Conservation (phyloP, 306 rosid genomes). For the Pterocarpus macrocarpus region DNA sequence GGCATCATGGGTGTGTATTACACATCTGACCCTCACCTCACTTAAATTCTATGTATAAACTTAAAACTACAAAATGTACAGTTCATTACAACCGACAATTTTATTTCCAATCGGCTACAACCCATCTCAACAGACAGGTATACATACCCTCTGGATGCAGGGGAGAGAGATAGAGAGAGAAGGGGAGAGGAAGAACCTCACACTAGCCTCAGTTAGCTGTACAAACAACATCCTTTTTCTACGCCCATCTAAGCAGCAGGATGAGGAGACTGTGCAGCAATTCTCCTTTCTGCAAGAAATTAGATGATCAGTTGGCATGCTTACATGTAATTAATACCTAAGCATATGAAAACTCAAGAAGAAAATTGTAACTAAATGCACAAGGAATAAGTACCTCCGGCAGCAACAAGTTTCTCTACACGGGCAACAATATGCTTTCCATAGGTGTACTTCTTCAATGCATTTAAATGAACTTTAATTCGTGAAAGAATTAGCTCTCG, state of each 20-base stretch:
- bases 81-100: conserved; percentile 72
- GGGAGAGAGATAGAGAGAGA: conserved; percentile 31
- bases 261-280: conserved; percentile 89
- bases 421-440: conserved; percentile 97
- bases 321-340: background rate
- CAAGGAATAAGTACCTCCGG: conserved; percentile 71
- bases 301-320: conserved; percentile 22
- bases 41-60: conserved; percentile 78
- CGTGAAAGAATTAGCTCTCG: conserved; percentile 94
- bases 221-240: conserved; percentile 70
- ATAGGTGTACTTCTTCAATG: conserved; percentile 91
- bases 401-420: conserved; percentile 98
- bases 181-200: conserved; percentile 61
- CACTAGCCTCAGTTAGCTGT: conserved; percentile 97
- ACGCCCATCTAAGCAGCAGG: conserved; percentile 72
- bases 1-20: conserved; percentile 54
- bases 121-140: conserved; percentile 59
- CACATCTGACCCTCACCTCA: conserved; percentile 61
- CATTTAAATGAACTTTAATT: conserved; percentile 95
- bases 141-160: conserved; percentile 57
- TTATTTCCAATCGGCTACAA: conserved; percentile 64
- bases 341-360: conserved; percentile 11
- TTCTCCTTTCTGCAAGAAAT: conserved; percentile 87
- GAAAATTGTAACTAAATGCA: background rate
- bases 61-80: conserved; percentile 93